A percentile compares a stretch with the other conserved stretches of the same genome.
phyloP scores from a whole-genome alignment of 495 filamentous ascomycete species.

The Hyaloscypha bicolor region DNA sequence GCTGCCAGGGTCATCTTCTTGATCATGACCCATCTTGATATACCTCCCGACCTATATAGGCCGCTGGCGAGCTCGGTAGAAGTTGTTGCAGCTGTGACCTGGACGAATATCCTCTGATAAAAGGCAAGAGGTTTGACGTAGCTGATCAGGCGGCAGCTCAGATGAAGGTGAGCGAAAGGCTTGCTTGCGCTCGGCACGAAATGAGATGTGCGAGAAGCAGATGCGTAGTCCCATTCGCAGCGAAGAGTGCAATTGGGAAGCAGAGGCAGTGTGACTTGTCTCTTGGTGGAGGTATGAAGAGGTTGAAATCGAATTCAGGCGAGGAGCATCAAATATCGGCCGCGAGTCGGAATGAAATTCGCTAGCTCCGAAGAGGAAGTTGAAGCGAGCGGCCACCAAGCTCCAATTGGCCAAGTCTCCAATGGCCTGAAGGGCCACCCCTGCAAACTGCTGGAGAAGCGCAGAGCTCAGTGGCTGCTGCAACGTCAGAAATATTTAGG shows the following conservation, averaged over 20 bases:
- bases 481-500: neutral
- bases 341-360: neutral
- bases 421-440: neutral
- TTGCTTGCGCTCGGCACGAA: neutral
- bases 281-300: neutral
- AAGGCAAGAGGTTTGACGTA: slow-evolving; percentile 4
- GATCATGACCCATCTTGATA: slow-evolving; percentile 8
- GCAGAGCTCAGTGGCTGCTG: slow-evolving; percentile 8
- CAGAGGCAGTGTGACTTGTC: neutral
- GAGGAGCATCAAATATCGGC: neutral
- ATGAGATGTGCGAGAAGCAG: neutral
- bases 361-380: neutral
- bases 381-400: neutral
- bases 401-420: neutral
- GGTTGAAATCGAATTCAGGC: neutral
- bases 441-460: neutral
- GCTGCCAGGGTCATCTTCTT: neutral
- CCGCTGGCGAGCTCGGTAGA: neutral
- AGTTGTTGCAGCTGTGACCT: neutral
- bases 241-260: neutral
- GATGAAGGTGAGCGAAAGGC: neutral
- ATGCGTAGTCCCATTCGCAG: neutral
- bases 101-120: slow-evolving; percentile 1
- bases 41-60: neutral
- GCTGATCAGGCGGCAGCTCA: neutral